Base-by-base conservation (phyloP, 1,284 basidiomycete species). In the Flammula alnicola region DNA sequence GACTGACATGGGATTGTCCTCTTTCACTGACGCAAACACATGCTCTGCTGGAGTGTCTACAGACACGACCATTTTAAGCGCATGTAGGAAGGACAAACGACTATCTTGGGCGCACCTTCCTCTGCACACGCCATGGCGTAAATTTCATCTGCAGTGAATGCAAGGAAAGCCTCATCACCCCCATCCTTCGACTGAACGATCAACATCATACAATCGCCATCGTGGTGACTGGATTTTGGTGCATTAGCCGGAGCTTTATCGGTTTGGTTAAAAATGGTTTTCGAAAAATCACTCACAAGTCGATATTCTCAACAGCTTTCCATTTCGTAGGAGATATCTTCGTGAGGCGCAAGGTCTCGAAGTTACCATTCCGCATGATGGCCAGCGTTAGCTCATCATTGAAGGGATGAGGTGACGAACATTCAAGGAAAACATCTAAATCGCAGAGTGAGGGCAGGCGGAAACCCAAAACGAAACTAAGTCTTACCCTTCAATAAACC, bases 361-460 rank as follows among this genome's bases (percentile, higher is more conserved):
- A 25, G 11, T 8, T 26, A n/a, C n/a, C 20, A 14, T 22, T 22
- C 2, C 12, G 5, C n/a, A 25, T 26, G 22, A 40, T 26, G 23
- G 12, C n/a, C 22, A 40, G 38, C 20, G 8, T 26, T 5, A 40
- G 23, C 1, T 26, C 20, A 23, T 25, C 10, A 12, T 26, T 27
- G 9, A 23, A 25, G 7, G 20, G 17, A 40, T 23, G 38, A 40
- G 20, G 25, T 7, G 9, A 26, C 7, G 4, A 26, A 40, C 38
- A 40, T 25, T 40, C 38, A 26, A 40, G 38, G n/a, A 40, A 40
- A 40, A 40, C 23, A 40, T 40, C 38, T 40, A 25, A 40, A 26
- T 40, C n/a, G 14, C 6, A 7, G 11, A 5, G 38, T 40, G 38
- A 40, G 25, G n/a, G 4, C 11, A 40, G 11, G n/a, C n/a, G 9